Conservation (phyloP, 805 yeast genomes). For the Lachancea thermotolerans region DNA sequence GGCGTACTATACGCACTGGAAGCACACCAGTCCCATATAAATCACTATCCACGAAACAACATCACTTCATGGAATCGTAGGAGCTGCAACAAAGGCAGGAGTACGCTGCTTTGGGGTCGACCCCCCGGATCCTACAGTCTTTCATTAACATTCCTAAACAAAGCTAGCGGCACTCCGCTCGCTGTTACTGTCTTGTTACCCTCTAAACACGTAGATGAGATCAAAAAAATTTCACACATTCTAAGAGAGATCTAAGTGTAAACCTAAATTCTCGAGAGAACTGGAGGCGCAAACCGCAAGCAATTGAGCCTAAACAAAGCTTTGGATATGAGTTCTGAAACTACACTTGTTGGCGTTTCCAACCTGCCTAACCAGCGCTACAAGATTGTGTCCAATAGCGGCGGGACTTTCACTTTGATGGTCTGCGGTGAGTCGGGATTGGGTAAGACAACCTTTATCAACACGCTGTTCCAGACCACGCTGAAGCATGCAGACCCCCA, state of each 20-base stretch:
- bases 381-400: constrained; percentile 67
- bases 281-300: background rate
- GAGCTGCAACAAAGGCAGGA: too few species aligned
- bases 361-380: constrained; percentile 72
- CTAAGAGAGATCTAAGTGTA: background rate
- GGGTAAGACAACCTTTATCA: constrained; percentile 88
- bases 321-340: constrained; percentile 7
- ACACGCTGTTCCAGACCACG: constrained; percentile 73
- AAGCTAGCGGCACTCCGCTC: background rate
- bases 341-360: constrained; percentile 54
- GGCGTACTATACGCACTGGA: too few species aligned
- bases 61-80: too few species aligned
- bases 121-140: background rate
- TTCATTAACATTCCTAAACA: background rate
- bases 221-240: background rate
- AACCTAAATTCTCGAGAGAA: background rate
- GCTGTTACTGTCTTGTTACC: background rate
- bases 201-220: background rate
- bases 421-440: constrained; percentile 88
- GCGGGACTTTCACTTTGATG: constrained; percentile 74
- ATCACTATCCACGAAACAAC: too few species aligned
- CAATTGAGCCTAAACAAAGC: background rate
- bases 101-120: background rate
- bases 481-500: constrained; percentile 48
- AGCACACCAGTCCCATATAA: too few species aligned